phyloP scores from a whole-genome alignment of 805 yeast species.

The Metschnikowia borealis region DNA sequence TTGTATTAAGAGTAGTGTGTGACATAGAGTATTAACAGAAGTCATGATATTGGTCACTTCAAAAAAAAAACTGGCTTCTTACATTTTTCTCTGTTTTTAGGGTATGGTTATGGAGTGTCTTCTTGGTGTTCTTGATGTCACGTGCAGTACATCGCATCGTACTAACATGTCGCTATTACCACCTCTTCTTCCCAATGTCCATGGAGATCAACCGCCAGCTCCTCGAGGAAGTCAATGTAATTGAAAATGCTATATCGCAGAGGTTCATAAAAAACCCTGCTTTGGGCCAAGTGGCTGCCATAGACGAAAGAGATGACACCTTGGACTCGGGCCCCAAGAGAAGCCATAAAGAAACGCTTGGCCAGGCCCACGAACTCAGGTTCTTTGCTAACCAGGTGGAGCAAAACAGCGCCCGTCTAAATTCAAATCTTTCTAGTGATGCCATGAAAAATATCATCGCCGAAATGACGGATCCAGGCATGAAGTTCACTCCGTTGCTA shows the following conservation, averaged over 20 bases:
- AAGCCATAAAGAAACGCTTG: conserved; percentile 46
- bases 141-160: conserved; percentile 3
- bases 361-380: conserved; percentile 67
- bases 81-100: too few species aligned
- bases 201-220: conserved; percentile 33
- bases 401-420: conserved; percentile 13
- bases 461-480: conserved; percentile 18
- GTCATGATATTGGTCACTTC: too few species aligned
- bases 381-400: conserved; percentile 47
- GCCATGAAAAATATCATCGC: conserved; percentile 10
- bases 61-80: too few species aligned
- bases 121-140: not conserved
- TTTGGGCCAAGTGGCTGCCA: conserved; percentile 31
- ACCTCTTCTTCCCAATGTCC: conserved; percentile 7
- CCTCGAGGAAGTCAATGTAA: conserved; percentile 64
- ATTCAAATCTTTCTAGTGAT: not conserved
- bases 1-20: not conserved
- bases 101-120: too few species aligned
- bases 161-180: not conserved
- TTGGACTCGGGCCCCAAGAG: conserved; percentile 28
- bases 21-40: not conserved
- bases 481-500: conserved; percentile 31
- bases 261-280: conserved; percentile 62
- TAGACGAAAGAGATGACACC: conserved; percentile 10
- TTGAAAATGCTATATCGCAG: conserved; percentile 62